Percentiles rank a stretch among this genome's conserved stretches.
Conservation (phyloP, 192 early-diverging fungal genomes). For the Coemansia sp. region DNA sequence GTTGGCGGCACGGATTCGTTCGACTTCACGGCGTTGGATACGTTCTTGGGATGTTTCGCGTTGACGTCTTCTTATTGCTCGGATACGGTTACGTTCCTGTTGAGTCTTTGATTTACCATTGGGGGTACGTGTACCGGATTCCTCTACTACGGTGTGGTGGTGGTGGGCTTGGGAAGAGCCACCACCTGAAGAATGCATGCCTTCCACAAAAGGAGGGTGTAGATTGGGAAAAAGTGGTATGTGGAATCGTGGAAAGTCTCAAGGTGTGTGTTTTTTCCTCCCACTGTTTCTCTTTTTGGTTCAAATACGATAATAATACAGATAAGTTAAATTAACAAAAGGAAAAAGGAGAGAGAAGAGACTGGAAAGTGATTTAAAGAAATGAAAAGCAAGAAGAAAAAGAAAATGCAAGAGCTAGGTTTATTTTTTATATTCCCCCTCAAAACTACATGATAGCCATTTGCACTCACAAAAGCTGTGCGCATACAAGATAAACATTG, state of each 20-base stretch:
- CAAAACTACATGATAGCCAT: no score
- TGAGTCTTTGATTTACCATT: not conserved
- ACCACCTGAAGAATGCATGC: not conserved
- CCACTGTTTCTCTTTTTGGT: not conserved
- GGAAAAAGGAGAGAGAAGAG: no score
- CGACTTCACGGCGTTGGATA: slow-evolving; percentile 16
- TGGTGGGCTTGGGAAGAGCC: not conserved
- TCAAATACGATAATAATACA: not conserved
- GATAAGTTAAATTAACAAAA: not conserved
- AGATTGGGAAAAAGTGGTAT: no score
- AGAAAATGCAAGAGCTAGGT: not conserved
- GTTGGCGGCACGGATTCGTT: slow-evolving; percentile 18
- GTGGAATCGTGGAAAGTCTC: no score
- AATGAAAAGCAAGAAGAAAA: not conserved
- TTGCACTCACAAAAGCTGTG: no score
- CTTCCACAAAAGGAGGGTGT: not conserved
- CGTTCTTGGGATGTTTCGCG: slow-evolving; percentile 29
- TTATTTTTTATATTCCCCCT: no score
- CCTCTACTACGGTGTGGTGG: no score
- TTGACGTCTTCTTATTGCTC: slow-evolving; percentile 17
- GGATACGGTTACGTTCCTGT: slow-evolving; percentile 23
- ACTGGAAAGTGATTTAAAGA: no score
- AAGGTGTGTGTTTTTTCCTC: no score
- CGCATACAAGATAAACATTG: slow-evolving; percentile 22
- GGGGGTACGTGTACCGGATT: no score